Percentiles rank a stretch among this genome's conserved stretches.
Evolutionary conservation across 441 rosid genomes (phyloP).

Genomic region (Pelargonium australe): DNA sequence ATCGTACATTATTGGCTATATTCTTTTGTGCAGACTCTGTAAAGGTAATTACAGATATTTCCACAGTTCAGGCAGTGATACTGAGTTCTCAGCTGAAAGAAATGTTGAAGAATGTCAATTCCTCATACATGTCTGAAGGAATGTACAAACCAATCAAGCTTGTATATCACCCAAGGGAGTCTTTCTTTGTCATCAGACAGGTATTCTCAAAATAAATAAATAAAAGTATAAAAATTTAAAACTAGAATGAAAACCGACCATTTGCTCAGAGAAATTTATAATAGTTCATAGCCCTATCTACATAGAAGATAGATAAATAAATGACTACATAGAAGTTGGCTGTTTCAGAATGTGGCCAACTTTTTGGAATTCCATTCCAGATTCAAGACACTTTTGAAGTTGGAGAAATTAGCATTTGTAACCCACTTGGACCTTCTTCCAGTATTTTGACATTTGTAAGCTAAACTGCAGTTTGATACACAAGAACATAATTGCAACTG

Average conservation of each 20-base stretch:
- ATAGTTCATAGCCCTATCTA: background rate
- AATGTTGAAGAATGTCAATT: slow-evolving; percentile 42
- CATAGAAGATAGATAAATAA: background rate
- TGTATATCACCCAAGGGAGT: slow-evolving; percentile 59
- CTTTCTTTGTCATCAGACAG: slow-evolving; percentile 79
- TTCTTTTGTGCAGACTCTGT: slow-evolving; percentile 44
- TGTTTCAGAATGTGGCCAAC: background rate
- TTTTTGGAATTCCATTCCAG: background rate
- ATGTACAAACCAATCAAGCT: slow-evolving; percentile 54
- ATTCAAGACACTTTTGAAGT: background rate
- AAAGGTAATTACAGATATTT: slow-evolving; percentile 51
- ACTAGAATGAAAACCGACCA: background rate
- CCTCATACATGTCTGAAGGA: slow-evolving; percentile 37
- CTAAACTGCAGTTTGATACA: background rate
- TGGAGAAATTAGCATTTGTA: background rate
- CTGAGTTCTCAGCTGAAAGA: slow-evolving; percentile 71
- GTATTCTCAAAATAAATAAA: slow-evolving; percentile 19
- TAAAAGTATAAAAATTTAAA: too few species aligned
- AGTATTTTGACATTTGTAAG: background rate
- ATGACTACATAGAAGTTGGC: background rate
- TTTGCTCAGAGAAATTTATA: background rate
- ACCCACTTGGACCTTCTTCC: too few species aligned
- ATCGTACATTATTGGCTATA: background rate
- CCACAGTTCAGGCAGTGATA: slow-evolving; percentile 63
- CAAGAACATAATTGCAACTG: background rate